Conservation (phyloP, 306 rosid genomes). For the Inga laurina region DNA sequence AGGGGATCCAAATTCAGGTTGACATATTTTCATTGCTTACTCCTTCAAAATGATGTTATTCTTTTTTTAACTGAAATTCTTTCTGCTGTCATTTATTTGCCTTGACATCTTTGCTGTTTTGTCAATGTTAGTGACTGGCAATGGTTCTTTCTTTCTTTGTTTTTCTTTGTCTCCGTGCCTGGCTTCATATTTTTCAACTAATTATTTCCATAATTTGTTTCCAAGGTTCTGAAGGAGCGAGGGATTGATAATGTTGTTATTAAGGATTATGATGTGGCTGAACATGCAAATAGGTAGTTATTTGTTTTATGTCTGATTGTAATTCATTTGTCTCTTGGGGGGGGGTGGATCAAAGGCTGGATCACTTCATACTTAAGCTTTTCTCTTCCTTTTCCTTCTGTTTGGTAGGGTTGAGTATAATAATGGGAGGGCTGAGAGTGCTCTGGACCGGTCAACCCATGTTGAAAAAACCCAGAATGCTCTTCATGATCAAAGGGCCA, state of each 20-base stretch:
- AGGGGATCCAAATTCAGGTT: neutral
- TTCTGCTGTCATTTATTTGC: conserved; percentile 8
- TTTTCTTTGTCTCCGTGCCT: neutral
- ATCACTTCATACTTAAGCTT: conserved; percentile 6
- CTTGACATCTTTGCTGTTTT: conserved; percentile 4
- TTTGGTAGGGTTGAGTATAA: conserved; percentile 63
- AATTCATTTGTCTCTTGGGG: neutral
- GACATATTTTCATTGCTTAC: neutral
- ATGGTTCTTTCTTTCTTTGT: neutral
- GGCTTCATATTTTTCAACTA: conserved; percentile 24
- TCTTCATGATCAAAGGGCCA: conserved; percentile 60
- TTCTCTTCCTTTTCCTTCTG: neutral
- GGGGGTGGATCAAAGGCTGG: neutral
- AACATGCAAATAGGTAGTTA: conserved; percentile 65
- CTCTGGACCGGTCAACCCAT: conserved; percentile 45
- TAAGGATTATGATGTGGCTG: conserved; percentile 55
- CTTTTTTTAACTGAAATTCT: neutral
- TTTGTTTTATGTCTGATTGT: neutral
- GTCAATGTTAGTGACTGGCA: neutral
- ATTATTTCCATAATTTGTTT: conserved; percentile 29
- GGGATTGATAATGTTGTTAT: conserved; percentile 68
- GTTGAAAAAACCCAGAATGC: conserved; percentile 56
- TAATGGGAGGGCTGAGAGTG: conserved; percentile 57
- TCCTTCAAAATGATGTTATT: neutral
- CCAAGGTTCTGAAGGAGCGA: conserved; percentile 94